A percentile compares a stretch with the other conserved stretches of the same genome.
These are phyloP conservation scores for Herpotrichia juniperi DNA, from an alignment of 2,329 filamentous ascomycete species.

Conservation along the genomic window DNA sequence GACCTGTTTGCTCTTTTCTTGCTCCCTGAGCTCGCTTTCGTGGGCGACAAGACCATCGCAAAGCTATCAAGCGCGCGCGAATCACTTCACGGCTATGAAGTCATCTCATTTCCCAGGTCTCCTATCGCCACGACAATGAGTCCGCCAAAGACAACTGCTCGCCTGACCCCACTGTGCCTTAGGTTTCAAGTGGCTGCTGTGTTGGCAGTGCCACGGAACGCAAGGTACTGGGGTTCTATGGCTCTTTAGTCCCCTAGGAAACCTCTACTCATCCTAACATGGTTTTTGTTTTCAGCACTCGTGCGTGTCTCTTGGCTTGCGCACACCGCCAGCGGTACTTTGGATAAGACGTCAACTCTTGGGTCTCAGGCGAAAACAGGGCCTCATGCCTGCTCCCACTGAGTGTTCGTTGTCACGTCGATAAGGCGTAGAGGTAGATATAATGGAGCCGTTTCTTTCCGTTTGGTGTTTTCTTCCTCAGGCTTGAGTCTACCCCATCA, in stretches of 20 bases:
- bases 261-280: background rate
- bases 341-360: background rate
- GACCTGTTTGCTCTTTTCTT: background rate
- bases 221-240: background rate
- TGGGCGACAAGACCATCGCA: background rate
- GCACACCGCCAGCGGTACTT: background rate
- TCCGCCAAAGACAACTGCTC: background rate
- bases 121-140: background rate
- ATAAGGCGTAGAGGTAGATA: background rate
- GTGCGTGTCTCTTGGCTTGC: slow-evolving; percentile 1
- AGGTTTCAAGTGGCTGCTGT: background rate
- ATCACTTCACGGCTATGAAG: background rate
- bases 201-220: background rate
- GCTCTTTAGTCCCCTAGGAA: background rate
- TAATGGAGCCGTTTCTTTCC: background rate
- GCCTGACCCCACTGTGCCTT: slow-evolving; percentile 1
- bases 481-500: background rate
- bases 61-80: background rate
- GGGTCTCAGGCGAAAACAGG: background rate
- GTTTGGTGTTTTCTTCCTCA: background rate
- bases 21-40: background rate
- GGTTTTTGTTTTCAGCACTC: slow-evolving; percentile 1
- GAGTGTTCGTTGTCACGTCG: background rate
- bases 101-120: background rate
- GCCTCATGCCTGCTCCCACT: background rate